Percentiles rank a stretch among this genome's conserved stretches.
phyloP scores from a whole-genome alignment of 768 basidiomycete genomes.

The Rhodotorula toruloides region DNA sequence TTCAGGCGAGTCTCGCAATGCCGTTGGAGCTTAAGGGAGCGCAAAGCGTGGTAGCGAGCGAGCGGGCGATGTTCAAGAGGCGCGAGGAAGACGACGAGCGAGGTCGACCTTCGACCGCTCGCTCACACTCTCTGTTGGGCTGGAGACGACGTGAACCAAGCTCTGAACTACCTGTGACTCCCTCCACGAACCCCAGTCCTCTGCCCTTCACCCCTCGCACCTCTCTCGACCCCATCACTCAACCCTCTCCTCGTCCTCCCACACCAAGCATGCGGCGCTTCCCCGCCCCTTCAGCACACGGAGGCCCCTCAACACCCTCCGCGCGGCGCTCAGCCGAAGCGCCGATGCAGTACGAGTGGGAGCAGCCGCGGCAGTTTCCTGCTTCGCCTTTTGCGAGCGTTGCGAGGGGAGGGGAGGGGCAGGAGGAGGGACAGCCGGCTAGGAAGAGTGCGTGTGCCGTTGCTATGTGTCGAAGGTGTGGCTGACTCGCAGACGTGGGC shows the following conservation, averaged over 20 bases:
- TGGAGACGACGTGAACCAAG: no score
- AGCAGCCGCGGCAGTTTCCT: conserved; percentile 38
- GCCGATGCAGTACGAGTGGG: conserved; percentile 78
- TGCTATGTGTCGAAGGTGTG: no score
- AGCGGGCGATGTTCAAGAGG: no score
- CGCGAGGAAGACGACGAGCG: no score
- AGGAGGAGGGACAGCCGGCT: conserved; percentile 15
- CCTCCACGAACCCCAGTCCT: no score
- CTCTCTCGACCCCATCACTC: conserved; percentile 5
- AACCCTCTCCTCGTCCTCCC: neutral
- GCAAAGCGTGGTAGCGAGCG: no score
- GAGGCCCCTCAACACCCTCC: neutral
- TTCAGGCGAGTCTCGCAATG: no score
- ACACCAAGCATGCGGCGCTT: conserved; percentile 11
- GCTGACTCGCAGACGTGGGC: neutral
- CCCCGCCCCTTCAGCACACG: conserved; percentile 11
- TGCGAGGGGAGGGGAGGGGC: neutral
- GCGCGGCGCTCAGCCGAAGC: conserved; percentile 62
- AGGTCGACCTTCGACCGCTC: no score
- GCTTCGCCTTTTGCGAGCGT: conserved; percentile 9
- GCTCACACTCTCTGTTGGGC: no score
- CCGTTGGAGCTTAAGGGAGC: no score
- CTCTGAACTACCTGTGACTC: no score
- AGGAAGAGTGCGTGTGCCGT: conserved; percentile 18
- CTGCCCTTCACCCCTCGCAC: no score